Evolutionary conservation across 1,284 basidiomycete species (phyloP).

Genomic region (Ceratobasidium sp.): DNA sequence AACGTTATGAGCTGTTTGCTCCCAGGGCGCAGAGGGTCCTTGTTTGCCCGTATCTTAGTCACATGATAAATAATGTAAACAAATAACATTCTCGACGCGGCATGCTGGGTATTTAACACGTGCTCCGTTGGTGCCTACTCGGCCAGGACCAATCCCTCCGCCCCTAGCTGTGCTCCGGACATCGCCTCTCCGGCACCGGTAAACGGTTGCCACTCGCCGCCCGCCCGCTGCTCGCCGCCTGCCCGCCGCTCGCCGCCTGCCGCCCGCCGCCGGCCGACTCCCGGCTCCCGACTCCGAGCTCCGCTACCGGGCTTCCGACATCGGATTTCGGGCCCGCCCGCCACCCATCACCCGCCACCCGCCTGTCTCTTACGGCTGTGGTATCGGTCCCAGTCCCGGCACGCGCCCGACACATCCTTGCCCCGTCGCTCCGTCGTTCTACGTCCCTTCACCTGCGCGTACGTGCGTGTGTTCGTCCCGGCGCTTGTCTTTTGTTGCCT

Average conservation of each 20-base stretch:
- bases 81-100: background rate
- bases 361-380: background rate
- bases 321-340: no score
- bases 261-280: no score
- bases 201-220: background rate
- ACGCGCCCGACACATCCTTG: background rate
- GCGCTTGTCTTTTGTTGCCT: no score
- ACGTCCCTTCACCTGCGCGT: no score
- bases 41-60: background rate
- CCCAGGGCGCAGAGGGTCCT: background rate
- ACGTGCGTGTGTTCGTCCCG: no score
- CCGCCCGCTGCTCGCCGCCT: background rate
- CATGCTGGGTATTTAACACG: background rate
- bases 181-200: background rate
- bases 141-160: background rate
- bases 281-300: no score
- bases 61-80: background rate
- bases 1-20: background rate
- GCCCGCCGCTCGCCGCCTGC: no score
- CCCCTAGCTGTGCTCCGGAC: background rate
- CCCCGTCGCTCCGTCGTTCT: background rate
- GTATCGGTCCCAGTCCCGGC: background rate
- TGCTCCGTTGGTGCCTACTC: background rate
- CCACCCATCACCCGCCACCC: no score
- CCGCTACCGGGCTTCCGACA: no score